These are phyloP conservation scores for carrot (Daucus carota) DNA, from an alignment of 129 eudicot species.

Conservation along the genomic window DH1_v3.0 NC_030387.2:26493001-26493500, in stretches of 20 bases:
- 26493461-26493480: constrained; percentile 1
- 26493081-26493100: not conserved
- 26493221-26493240: not conserved
- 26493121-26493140: not conserved
- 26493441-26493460: not conserved
- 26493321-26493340: not conserved
- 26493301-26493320: not conserved
- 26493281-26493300: not conserved
- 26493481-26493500: constrained; percentile 49
- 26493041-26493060: constrained; percentile 47
- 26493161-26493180: not conserved
- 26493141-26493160: not conserved
- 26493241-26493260: not conserved
- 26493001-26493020: constrained; percentile 98
- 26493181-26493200: not conserved
- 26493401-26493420: not conserved
- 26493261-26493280: not conserved
- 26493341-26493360: not conserved
- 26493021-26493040: constrained; percentile 81
- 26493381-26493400: not conserved
- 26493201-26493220: not conserved
- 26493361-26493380: not conserved
- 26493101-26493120: too few species aligned
- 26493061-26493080: not conserved
- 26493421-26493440: not conserved